Evolutionary conservation across 306 rosid species (phyloP), one percentile per base, ranked within the genome.

Genomic region (Quercus engelmannii): DNA sequence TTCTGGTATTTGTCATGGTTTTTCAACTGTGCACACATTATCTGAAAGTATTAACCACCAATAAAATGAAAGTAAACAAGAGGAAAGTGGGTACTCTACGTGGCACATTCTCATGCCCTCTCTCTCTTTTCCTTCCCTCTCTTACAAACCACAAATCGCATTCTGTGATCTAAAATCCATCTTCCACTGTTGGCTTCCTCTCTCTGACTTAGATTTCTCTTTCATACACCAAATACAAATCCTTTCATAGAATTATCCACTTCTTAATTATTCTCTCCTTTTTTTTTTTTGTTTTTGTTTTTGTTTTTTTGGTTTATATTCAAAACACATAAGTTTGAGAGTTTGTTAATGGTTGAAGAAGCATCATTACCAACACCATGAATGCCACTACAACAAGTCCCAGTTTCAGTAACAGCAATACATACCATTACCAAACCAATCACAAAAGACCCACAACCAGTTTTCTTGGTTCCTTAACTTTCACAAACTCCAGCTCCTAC

Each of bases 351-450:
- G 49, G 30, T 57, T 41, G 46, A 41, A 49, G 31, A 33, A 10
- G 69, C 57, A 49, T 11, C 65, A 75, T 78, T 35, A 12, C 30
- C 59, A 58, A 21, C 69, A 76, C 80, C 69, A 86, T 83, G 87
- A 82, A 33, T 26, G 25, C 78, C 28, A 41, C 79, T 25, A 74
- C 85, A 9, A 6, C 21, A 3, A 82, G 57, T 38, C 67, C 83
- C 21, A 73, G 74, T 73, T 74, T 80, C 51, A 65, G 78, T 31
- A 54, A 57, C 69, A 35, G 63, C 84, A 67, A 13, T 75, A 59
- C 78, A 21, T 74, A 49, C 28, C 25, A 33, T 28, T 14, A 35
- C 80, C 75, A 73, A 3, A 74, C 77, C 18, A 51, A 71, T 18
- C 52, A 68, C 72, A 8, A 35, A 23, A 80, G 41, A 49, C 43